These are phyloP conservation scores for Elongisporangium undulatum DNA, from an alignment of 352 stramenopile genomes.

Conservation along the genomic window DNA sequence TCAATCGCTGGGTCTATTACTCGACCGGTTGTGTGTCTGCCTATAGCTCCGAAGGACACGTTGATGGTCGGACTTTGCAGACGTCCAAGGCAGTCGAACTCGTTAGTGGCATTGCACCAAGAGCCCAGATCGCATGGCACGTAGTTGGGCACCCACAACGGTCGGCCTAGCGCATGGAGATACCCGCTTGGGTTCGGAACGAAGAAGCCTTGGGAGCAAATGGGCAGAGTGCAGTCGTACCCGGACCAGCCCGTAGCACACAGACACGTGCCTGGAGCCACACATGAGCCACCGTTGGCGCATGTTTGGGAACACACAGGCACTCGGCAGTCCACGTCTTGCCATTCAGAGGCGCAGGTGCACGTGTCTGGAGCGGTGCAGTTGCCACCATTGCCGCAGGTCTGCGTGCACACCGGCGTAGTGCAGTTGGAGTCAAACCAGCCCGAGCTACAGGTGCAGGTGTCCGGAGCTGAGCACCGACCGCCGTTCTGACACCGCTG, in stretches of 20 bases:
- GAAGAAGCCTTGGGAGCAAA: conserved; percentile 94
- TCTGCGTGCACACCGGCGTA: conserved; percentile 94
- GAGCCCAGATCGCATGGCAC: conserved; percentile 84
- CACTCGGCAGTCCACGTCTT: conserved; percentile 88
- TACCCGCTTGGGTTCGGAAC: conserved; percentile 71
- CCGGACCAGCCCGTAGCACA: conserved; percentile 92
- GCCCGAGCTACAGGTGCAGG: conserved; percentile 84
- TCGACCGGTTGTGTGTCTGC: conserved; percentile 18
- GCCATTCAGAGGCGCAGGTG: conserved; percentile 86
- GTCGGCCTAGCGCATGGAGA: conserved; percentile 47
- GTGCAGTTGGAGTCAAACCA: conserved; percentile 98
- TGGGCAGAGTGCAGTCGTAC: conserved; percentile 89
- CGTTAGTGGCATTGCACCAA: conserved; percentile 91
- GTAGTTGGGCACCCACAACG: conserved; percentile 70
- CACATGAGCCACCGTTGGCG: conserved; percentile 87
- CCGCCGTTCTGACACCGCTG: conserved; percentile 90
- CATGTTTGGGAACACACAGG: conserved; percentile 90
- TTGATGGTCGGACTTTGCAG: conserved; percentile 32
- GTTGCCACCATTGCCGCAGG: conserved; percentile 95
- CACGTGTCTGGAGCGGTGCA: conserved; percentile 92
- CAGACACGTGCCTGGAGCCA: conserved; percentile 93
- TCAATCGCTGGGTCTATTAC: conserved; percentile 17
- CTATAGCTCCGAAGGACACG: conserved; percentile 26
- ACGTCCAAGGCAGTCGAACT: conserved; percentile 91
- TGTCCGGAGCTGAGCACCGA: conserved; percentile 89